A percentile compares a stretch with the other conserved stretches of the same genome.
Conservation (phyloP, 2,329 filamentous ascomycete species). For the Westerdykella ornata region DNA sequence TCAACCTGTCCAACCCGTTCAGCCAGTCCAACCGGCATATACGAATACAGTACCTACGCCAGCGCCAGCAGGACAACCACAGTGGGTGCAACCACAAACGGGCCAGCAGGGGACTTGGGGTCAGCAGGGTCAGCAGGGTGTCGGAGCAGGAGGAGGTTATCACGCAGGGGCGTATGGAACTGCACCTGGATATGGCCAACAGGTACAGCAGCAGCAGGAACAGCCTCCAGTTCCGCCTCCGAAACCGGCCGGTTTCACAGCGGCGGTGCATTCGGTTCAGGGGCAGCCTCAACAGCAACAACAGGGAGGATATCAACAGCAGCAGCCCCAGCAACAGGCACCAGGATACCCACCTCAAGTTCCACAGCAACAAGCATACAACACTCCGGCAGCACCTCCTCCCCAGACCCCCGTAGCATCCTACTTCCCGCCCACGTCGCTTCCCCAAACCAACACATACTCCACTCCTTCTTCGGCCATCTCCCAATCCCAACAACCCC, state of each 20-base stretch:
- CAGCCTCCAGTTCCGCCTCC: slow-evolving; percentile 33
- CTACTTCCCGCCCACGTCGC: slow-evolving; percentile 23
- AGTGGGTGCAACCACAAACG: too few relatives aligned
- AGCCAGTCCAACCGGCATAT: too few relatives aligned
- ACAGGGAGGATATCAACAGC: slow-evolving; percentile 7
- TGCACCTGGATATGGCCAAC: slow-evolving; percentile 14
- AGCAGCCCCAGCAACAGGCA: slow-evolving; percentile 13
- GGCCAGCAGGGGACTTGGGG: slow-evolving; percentile 1
- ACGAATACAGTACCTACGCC: slow-evolving; percentile 4
- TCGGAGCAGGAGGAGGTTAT: slow-evolving; percentile 16
- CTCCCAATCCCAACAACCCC: slow-evolving; percentile 11
- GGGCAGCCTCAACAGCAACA: slow-evolving; percentile 21
- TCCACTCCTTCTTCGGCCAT: slow-evolving; percentile 14
- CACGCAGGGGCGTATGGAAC: slow-evolving; percentile 31
- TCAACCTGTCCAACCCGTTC: too few relatives aligned
- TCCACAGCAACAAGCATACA: slow-evolving; percentile 21
- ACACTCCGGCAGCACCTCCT: slow-evolving; percentile 22
- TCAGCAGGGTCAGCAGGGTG: slow-evolving; percentile 12
- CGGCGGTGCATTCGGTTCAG: slow-evolving; percentile 19
- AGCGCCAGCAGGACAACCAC: too few relatives aligned
- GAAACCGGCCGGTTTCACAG: slow-evolving; percentile 30
- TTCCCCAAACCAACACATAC: slow-evolving; percentile 11
- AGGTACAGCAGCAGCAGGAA: slow-evolving; percentile 21
- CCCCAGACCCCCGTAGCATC: slow-evolving; percentile 26
- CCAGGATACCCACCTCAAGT: slow-evolving; percentile 17